Percentiles rank a stretch among this genome's conserved stretches.
Conservation (phyloP, 2,329 filamentous ascomycete species). For the Elsinoe arachidis region DNA sequence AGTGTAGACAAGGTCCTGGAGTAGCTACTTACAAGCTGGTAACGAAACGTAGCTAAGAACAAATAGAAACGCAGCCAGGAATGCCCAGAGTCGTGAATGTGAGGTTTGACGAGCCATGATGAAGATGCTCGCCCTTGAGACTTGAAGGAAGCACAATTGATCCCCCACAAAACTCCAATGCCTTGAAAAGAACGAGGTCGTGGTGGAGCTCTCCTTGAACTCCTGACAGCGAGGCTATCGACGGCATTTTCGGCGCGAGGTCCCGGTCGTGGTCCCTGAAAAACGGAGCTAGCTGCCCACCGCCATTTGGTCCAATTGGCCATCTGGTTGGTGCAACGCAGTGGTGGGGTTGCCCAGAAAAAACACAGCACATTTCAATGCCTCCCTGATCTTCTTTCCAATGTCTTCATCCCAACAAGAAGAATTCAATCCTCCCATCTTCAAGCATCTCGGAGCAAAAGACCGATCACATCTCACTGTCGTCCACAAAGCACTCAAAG, state of each 20-base stretch:
- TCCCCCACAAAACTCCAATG: not conserved
- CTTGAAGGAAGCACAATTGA: not conserved
- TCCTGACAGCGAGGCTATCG: not conserved
- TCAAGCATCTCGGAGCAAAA: slow-evolving; percentile 40
- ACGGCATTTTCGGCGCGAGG: not conserved
- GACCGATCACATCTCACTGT: slow-evolving; percentile 37
- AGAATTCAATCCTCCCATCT: slow-evolving; percentile 34
- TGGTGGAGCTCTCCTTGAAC: not conserved
- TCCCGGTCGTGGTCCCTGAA: not conserved
- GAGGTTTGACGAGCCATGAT: not conserved
- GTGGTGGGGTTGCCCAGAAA: slow-evolving; percentile 9
- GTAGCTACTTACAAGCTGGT: slow-evolving; percentile 27
- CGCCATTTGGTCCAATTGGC: not conserved
- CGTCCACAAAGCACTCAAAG: slow-evolving; percentile 23
- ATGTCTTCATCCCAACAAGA: slow-evolving; percentile 15
- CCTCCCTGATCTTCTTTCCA: not conserved
- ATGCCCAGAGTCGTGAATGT: slow-evolving; percentile 1
- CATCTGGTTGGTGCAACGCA: not conserved
- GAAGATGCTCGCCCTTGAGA: not conserved
- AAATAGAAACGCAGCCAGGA: slow-evolving; percentile 21
- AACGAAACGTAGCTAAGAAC: slow-evolving; percentile 27
- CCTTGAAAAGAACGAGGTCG: not conserved
- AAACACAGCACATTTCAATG: slow-evolving; percentile 7
- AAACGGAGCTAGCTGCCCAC: not conserved
- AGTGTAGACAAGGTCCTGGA: too few species aligned